Evolutionary conservation across 495 filamentous ascomycete species (phyloP).

Genomic region (Xylaria palmicola): DNA sequence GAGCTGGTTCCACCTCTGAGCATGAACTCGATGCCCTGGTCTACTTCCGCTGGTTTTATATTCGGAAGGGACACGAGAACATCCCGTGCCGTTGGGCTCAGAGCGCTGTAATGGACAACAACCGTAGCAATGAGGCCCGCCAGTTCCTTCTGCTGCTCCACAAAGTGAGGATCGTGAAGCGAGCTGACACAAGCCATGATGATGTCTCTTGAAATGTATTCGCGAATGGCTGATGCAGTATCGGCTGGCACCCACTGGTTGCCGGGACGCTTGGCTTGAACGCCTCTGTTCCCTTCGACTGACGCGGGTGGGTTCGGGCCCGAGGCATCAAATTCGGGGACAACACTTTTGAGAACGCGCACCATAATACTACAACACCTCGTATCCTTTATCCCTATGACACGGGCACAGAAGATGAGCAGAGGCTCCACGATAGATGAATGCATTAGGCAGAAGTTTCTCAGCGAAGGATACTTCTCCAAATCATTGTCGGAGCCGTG

Average conservation of each 20-base stretch:
- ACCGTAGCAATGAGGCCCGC: slow-evolving; percentile 85
- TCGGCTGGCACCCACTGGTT: slow-evolving; percentile 46
- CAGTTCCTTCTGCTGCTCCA: slow-evolving; percentile 92
- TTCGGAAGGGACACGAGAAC: slow-evolving; percentile 54
- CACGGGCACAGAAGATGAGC: slow-evolving; percentile 87
- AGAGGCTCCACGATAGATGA: slow-evolving; percentile 80
- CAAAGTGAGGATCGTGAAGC: slow-evolving; percentile 92
- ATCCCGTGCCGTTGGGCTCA: slow-evolving; percentile 59
- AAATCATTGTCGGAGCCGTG: slow-evolving; percentile 4
- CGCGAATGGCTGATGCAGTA: slow-evolving; percentile 68
- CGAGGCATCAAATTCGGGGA: slow-evolving; percentile 67
- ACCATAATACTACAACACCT: slow-evolving; percentile 84
- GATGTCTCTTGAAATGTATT: slow-evolving; percentile 85
- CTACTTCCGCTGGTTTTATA: slow-evolving; percentile 56
- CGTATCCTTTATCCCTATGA: slow-evolving; percentile 85
- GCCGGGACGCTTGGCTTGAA: slow-evolving; percentile 21
- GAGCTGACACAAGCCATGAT: slow-evolving; percentile 81
- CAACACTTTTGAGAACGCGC: slow-evolving; percentile 76
- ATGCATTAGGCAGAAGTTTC: slow-evolving; percentile 77
- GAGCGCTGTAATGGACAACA: slow-evolving; percentile 65
- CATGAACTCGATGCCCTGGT: slow-evolving; percentile 59
- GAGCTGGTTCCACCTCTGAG: slow-evolving; percentile 49
- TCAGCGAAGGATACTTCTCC: slow-evolving; percentile 52
- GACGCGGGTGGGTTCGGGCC: slow-evolving; percentile 13
- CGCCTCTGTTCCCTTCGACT: neutral